A percentile compares a stretch with the other conserved stretches of the same genome.
phyloP scores from a whole-genome alignment of 1,284 basidiomycete genomes.

The Anthracocystis panici-leucophaei region DNA sequence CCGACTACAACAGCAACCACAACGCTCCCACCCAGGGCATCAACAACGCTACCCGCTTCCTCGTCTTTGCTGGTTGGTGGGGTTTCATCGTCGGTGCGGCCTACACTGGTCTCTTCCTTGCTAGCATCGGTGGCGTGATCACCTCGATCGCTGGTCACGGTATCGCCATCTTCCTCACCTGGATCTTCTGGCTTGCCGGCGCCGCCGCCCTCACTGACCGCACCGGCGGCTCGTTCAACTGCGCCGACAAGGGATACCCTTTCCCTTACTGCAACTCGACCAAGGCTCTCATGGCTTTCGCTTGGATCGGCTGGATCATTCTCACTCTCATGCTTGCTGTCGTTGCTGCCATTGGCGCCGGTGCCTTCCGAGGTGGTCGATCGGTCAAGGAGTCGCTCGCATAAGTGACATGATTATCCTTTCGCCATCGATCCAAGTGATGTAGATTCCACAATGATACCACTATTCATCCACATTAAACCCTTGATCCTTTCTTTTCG shows the following conservation, averaged over 20 bases:
- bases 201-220: constrained; percentile 62
- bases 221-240: constrained; percentile 50
- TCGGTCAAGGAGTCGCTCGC: constrained; percentile 66
- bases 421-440: background rate
- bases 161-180: constrained; percentile 62
- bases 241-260: constrained; percentile 22
- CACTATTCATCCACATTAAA: constrained; percentile 10
- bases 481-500: constrained; percentile 7
- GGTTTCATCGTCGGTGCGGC: constrained; percentile 60
- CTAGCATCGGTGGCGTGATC: constrained; percentile 64
- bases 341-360: constrained; percentile 59
- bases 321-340: constrained; percentile 62
- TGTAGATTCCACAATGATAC: constrained; percentile 32
- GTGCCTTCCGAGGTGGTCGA: constrained; percentile 67
- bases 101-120: constrained; percentile 65
- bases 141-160: constrained; percentile 68
- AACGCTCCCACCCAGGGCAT: constrained; percentile 41
- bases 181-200: constrained; percentile 66
- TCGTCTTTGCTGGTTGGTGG: constrained; percentile 67
- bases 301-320: constrained; percentile 66
- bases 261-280: constrained; percentile 63
- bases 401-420: constrained; percentile 11
- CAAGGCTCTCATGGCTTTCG: constrained; percentile 66
- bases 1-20: constrained; percentile 64
- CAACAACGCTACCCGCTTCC: constrained; percentile 59